Evolutionary conservation across 164 flowering plant genomes (phyloP).

Genomic region (Vitis riparia): DNA sequence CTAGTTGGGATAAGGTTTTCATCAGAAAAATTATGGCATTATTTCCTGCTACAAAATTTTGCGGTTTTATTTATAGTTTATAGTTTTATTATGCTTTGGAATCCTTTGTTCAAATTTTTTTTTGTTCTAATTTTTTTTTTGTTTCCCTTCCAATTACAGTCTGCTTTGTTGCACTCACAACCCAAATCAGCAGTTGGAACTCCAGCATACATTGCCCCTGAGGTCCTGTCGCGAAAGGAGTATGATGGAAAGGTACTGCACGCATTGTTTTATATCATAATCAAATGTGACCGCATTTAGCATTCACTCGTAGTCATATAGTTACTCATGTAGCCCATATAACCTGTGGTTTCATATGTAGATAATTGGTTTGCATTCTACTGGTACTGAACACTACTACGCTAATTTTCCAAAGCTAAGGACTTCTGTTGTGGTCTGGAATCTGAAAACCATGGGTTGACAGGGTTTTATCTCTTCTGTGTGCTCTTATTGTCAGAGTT

Average conservation of each 20-base stretch:
- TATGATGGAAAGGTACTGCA: constrained; percentile 71
- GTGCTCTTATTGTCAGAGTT: no score
- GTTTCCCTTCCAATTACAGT: constrained; percentile 30
- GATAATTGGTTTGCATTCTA: no score
- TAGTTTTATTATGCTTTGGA: neutral
- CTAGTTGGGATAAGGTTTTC: neutral
- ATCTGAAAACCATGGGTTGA: no score
- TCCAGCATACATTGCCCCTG: constrained; percentile 83
- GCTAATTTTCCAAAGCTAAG: no score
- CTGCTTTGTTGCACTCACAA: constrained; percentile 62
- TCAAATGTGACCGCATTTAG: neutral
- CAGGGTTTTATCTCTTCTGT: no score
- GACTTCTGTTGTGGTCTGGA: no score
- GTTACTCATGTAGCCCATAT: no score
- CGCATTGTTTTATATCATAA: neutral
- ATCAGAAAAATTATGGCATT: neutral
- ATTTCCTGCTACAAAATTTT: neutral
- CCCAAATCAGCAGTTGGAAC: constrained; percentile 81
- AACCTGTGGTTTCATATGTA: no score
- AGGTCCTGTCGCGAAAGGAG: constrained; percentile 58
- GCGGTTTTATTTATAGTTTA: neutral
- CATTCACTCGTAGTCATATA: no score
- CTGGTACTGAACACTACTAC: no score
- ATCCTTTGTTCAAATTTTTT: neutral
- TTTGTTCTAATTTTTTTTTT: neutral